Evolutionary conservation across 2,329 filamentous ascomycete species (phyloP).

Genomic region (Alternaria gansuensis): DNA sequence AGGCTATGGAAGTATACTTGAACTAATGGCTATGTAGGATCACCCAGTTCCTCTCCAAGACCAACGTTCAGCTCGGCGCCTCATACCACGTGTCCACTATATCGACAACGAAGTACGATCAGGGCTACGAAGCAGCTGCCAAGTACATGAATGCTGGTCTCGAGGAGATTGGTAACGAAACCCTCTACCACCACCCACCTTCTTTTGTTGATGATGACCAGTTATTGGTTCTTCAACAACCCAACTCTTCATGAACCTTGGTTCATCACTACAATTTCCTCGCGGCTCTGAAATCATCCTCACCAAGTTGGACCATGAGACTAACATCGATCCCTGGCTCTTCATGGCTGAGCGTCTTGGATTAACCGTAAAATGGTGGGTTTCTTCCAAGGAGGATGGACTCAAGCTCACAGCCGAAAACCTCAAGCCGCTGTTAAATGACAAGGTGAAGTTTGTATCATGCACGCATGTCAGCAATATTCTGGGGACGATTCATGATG

Average conservation of each 20-base stretch:
- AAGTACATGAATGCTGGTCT: slow-evolving; percentile 73
- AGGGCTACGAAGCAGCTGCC: slow-evolving; percentile 71
- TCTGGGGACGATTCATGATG: slow-evolving; percentile 73
- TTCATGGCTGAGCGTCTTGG: slow-evolving; percentile 69
- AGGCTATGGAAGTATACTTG: not conserved
- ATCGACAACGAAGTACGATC: slow-evolving; percentile 67
- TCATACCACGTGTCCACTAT: slow-evolving; percentile 69
- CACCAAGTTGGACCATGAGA: slow-evolving; percentile 78
- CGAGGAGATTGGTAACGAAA: slow-evolving; percentile 68
- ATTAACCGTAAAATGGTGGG: slow-evolving; percentile 76
- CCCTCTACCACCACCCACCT: not conserved
- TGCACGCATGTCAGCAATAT: slow-evolving; percentile 80
- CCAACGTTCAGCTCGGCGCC: slow-evolving; percentile 79
- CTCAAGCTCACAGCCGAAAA: slow-evolving; percentile 67
- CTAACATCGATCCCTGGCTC: slow-evolving; percentile 78
- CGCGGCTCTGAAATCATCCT: slow-evolving; percentile 72
- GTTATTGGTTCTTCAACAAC: slow-evolving; percentile 79
- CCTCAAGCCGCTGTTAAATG: slow-evolving; percentile 67
- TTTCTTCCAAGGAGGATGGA: slow-evolving; percentile 55
- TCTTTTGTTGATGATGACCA: slow-evolving; percentile 33
- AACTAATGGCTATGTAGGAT: slow-evolving; percentile 56
- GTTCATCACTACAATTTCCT: slow-evolving; percentile 44
- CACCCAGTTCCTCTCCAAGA: slow-evolving; percentile 69
- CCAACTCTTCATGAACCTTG: slow-evolving; percentile 76
- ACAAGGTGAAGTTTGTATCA: slow-evolving; percentile 73